phyloP scores from a whole-genome alignment of 495 filamentous ascomycete genomes.

The Hypoxylon perforatum region DNA sequence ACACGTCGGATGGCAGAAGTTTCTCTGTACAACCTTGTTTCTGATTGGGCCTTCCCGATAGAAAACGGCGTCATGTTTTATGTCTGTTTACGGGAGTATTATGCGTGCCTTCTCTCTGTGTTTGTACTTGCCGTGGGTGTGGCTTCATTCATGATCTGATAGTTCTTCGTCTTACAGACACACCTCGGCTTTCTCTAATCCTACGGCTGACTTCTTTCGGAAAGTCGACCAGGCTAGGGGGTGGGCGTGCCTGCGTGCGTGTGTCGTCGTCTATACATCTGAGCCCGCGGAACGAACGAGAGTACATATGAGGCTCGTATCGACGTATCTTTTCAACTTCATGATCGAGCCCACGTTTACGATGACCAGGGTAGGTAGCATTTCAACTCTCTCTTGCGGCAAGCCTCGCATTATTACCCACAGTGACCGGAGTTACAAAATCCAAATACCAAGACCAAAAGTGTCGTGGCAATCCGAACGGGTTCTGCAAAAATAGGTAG shows the following conservation, averaged over 20 bases:
- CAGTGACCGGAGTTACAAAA: constrained; percentile 11
- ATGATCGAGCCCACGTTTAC: constrained; percentile 23
- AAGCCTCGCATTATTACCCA: constrained; percentile 11
- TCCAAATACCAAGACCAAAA: constrained; percentile 2
- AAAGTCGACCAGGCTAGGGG: constrained; percentile 6
- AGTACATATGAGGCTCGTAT: constrained; percentile 32
- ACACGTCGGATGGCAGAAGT: constrained; percentile 10
- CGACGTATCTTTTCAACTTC: constrained; percentile 22
- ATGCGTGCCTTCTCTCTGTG: constrained; percentile 26
- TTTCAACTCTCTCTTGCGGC: constrained; percentile 1
- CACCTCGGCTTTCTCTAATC: constrained; percentile 18
- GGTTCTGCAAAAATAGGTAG: background rate
- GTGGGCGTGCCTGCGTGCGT: constrained; percentile 15
- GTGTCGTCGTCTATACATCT: too few species aligned
- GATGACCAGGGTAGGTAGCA: constrained; percentile 24
- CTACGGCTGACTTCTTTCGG: constrained; percentile 18
- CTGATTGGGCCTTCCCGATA: constrained; percentile 25
- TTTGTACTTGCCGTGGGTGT: constrained; percentile 11
- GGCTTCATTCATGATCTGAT: constrained; percentile 37
- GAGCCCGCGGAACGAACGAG: constrained; percentile 10
- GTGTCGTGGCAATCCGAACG: background rate
- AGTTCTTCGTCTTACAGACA: constrained; percentile 20
- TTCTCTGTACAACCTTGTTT: background rate
- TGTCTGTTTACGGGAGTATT: constrained; percentile 38
- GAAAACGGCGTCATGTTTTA: constrained; percentile 31